Evolutionary conservation across 495 filamentous ascomycete species (phyloP).

Genomic region (Cercophora newfieldiana): DNA sequence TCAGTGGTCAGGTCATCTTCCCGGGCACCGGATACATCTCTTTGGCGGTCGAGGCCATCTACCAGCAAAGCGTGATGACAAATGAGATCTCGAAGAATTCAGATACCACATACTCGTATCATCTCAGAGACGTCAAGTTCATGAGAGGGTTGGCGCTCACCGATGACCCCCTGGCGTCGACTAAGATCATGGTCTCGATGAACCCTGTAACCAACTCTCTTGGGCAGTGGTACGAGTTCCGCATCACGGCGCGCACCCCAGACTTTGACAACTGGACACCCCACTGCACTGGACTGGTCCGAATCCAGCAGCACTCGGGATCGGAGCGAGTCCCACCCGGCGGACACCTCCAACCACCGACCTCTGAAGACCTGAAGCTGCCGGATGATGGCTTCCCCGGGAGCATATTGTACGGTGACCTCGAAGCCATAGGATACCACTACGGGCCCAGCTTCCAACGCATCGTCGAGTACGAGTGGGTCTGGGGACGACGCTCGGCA

Average conservation of each 20-base stretch:
- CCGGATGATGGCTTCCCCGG: conserved; percentile 41
- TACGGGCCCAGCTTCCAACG: no score
- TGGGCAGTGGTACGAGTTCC: conserved; percentile 25
- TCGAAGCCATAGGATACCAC: no score
- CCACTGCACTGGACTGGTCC: conserved; percentile 20
- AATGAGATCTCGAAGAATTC: conserved; percentile 5
- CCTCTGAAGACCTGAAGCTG: conserved; percentile 1
- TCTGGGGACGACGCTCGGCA: conserved; percentile 36
- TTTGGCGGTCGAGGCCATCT: conserved; percentile 42
- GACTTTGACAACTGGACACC: neutral
- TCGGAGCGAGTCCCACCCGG: neutral
- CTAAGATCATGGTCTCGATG: neutral
- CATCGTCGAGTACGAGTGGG: no score
- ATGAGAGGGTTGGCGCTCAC: conserved; percentile 19
- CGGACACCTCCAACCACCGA: conserved; percentile 7
- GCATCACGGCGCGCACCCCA: conserved; percentile 4
- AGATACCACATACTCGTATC: conserved; percentile 19
- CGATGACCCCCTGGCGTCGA: neutral
- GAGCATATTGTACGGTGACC: no score
- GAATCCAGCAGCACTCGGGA: conserved; percentile 7
- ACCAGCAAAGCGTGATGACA: conserved; percentile 3
- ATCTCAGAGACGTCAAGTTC: conserved; percentile 30
- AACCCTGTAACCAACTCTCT: conserved; percentile 4
- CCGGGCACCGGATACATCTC: conserved; percentile 18
- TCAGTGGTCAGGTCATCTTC: conserved; percentile 31